Base-by-base conservation (phyloP, 2,329 filamentous ascomycete genomes). In the Albifimbria verrucaria region DNA sequence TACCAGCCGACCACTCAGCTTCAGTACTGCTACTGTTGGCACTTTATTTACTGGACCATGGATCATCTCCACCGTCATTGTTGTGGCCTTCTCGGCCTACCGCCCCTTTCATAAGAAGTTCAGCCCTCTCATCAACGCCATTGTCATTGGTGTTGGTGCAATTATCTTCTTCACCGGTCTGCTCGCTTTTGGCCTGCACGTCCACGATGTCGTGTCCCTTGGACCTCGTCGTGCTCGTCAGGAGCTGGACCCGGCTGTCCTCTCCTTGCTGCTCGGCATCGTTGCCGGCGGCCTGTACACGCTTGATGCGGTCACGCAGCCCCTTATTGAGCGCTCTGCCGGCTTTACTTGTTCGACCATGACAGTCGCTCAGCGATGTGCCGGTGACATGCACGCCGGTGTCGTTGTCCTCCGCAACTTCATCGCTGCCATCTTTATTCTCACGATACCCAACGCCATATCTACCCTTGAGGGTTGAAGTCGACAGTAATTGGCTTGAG, bases 321-420 rank as follows among this genome's bases (percentile, higher is more conserved):
- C 77, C 2, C 61, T 77, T 23, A 68, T 81, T 44, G 68, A 69
- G 23, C 69, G 72, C n/a, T 80, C 77, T 26, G 74, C 77, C 7
- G 72, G 74, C 45, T 81, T 77, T 56, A 80, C 77, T 0, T 75
- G 71, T 3, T 69, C 74, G 6, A 80, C 72, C 60, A 67, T 80
- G 22, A 67, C 67, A n/a, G 65, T 74, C 12, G 72, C 72, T 22
- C 68, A 78, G 50, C 73, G 77, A 25, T 77, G 71, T 58, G 74
- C 73, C 17, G 70, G 70, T 15, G 77, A 81, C 57, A 81, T 82
- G 78, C 65, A 72, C 23, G 72, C 68, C 3, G 74, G 68, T 25
- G 68, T 79, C 2, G 55, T 65, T 2, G 68, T 73, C 36, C 71
- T 76, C 65, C 70, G 75, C 21, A 69, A 65, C 12, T 46, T 79